Evolutionary conservation across 2,329 filamentous ascomycete genomes (phyloP).

Genomic region (Byssoonygena ceratinophila): DNA sequence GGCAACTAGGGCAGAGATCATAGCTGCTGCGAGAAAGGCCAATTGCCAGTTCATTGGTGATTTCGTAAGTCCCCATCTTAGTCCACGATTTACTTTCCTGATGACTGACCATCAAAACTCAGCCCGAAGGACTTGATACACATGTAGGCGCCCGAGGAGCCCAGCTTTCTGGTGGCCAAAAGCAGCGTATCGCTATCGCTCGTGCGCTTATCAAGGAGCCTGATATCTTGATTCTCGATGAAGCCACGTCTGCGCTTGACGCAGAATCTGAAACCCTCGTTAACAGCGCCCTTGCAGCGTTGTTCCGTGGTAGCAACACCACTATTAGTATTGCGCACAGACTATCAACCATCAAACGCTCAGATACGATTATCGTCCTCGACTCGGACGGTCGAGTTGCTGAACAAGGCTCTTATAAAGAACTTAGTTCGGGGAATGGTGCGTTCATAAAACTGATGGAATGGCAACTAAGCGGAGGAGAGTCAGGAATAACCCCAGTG

Average conservation of each 20-base stretch:
- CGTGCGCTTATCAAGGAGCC: slow-evolving; percentile 89
- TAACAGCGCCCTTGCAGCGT: slow-evolving; percentile 71
- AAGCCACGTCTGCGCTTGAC: slow-evolving; percentile 90
- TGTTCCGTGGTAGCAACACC: slow-evolving; percentile 80
- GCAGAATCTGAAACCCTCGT: slow-evolving; percentile 95
- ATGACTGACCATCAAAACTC: slow-evolving; percentile 12
- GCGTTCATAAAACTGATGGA: slow-evolving; percentile 96
- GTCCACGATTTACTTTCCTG: slow-evolving; percentile 5
- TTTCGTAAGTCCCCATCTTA: slow-evolving; percentile 48
- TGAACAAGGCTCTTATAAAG: slow-evolving; percentile 73
- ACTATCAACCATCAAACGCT: slow-evolving; percentile 90
- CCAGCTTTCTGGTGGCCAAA: slow-evolving; percentile 90
- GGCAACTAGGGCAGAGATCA: slow-evolving; percentile 68
- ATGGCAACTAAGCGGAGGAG: slow-evolving; percentile 90
- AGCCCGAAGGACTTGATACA: slow-evolving; percentile 87
- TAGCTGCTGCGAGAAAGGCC: slow-evolving; percentile 75
- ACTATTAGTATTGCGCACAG: slow-evolving; percentile 97
- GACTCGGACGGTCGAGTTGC: slow-evolving; percentile 78
- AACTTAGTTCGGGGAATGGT: slow-evolving; percentile 64
- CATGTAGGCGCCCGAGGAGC: slow-evolving; percentile 85
- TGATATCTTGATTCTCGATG: slow-evolving; percentile 91
- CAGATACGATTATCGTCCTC: slow-evolving; percentile 87
- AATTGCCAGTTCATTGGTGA: slow-evolving; percentile 97
- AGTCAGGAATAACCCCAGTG: slow-evolving; percentile 31
- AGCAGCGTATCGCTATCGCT: slow-evolving; percentile 95